Evolutionary conservation across 192 early-diverging fungal species (phyloP).

Genomic region (Backusella tarrabulga): DNA sequence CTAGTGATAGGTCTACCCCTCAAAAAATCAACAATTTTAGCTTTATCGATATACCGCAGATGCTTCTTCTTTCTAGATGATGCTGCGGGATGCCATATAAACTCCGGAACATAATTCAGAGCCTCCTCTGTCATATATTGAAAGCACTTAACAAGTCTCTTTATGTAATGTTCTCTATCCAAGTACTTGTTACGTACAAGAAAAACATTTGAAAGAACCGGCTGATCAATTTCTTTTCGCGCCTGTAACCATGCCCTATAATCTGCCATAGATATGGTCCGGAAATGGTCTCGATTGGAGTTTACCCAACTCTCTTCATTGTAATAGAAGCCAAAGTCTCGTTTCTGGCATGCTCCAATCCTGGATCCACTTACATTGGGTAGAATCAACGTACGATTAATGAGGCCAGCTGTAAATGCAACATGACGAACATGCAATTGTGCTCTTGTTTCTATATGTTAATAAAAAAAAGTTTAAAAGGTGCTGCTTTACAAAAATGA

Average conservation of each 20-base stretch:
- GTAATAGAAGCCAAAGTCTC: conserved; percentile 37
- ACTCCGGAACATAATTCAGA: background rate
- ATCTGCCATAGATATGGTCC: conserved; percentile 23
- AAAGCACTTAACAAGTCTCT: background rate
- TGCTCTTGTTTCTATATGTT: conserved; percentile 33
- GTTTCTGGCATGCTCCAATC: conserved; percentile 26
- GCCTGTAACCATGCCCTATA: conserved; percentile 26
- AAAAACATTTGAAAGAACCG: conserved; percentile 17
- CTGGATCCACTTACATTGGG: conserved; percentile 33
- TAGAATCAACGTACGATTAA: conserved; percentile 34
- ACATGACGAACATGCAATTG: conserved; percentile 35
- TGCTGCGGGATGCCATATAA: background rate
- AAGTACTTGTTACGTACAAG: conserved; percentile 3
- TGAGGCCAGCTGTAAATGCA: conserved; percentile 19
- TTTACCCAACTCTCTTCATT: conserved; percentile 16
- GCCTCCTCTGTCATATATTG: background rate
- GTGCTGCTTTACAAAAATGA: background rate
- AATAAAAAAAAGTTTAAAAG: background rate
- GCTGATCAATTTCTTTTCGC: conserved; percentile 11
- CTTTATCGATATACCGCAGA: background rate
- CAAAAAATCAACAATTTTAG: background rate
- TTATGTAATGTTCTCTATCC: background rate
- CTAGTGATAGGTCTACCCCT: background rate
- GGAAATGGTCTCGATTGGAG: conserved; percentile 20
- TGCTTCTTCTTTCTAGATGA: background rate